A percentile compares a stretch with the other conserved stretches of the same genome.
These are phyloP conservation scores for Botrytis galanthina DNA, from an alignment of 2,329 filamentous ascomycete species.

Conservation along the genomic window DNA sequence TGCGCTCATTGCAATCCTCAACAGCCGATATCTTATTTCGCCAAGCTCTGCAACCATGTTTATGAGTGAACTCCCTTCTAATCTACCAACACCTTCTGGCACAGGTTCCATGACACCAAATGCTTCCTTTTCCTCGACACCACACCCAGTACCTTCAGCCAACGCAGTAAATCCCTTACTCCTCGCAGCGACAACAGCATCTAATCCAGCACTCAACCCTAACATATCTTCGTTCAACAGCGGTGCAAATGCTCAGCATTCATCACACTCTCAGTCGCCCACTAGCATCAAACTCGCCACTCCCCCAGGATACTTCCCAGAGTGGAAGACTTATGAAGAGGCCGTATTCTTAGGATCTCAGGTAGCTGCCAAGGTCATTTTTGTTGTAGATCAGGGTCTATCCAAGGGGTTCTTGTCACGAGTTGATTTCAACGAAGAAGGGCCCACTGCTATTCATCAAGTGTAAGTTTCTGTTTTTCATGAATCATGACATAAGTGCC, in stretches of 20 bases:
- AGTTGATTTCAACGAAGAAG: slow-evolving; percentile 41
- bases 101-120: slow-evolving; percentile 86
- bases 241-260: slow-evolving; percentile 44
- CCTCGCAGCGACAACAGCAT: slow-evolving; percentile 79
- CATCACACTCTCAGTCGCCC: slow-evolving; percentile 65
- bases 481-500: background rate
- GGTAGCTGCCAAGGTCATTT: slow-evolving; percentile 69
- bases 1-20: slow-evolving; percentile 76
- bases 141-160: slow-evolving; percentile 56
- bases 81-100: slow-evolving; percentile 84
- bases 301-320: slow-evolving; percentile 69
- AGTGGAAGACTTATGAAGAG: slow-evolving; percentile 58
- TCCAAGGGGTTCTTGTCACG: slow-evolving; percentile 66
- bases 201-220: slow-evolving; percentile 38
- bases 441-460: slow-evolving; percentile 39
- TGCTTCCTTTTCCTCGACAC: slow-evolving; percentile 48
- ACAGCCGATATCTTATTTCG: slow-evolving; percentile 81
- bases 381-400: slow-evolving; percentile 62
- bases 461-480: slow-evolving; percentile 32
- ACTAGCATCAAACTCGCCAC: slow-evolving; percentile 65
- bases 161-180: slow-evolving; percentile 81
- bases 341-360: slow-evolving; percentile 69
- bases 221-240: slow-evolving; percentile 40
- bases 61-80: slow-evolving; percentile 92
- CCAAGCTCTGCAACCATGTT: slow-evolving; percentile 94